Evolutionary conservation across 75 land plant genomes (phyloP).

Genomic region (Sequoiadendron giganteum): DNA sequence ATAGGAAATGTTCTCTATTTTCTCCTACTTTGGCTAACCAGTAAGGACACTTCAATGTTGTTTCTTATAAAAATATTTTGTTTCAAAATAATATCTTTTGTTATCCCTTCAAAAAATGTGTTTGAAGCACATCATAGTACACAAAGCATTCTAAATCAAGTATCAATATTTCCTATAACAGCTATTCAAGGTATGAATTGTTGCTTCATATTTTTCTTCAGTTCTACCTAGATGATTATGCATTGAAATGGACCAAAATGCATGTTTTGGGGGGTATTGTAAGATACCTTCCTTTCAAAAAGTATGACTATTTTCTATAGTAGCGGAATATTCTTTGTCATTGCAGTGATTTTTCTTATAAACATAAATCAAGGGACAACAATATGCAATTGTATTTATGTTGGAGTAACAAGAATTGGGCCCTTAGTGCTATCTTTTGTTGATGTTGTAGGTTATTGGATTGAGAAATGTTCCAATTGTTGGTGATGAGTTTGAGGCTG

Average conservation of each 20-base stretch:
- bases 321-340: neutral
- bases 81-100: neutral
- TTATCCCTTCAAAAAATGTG: neutral
- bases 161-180: neutral
- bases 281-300: neutral
- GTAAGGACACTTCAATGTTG: neutral
- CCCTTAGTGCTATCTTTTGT: neutral
- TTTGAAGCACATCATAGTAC: neutral
- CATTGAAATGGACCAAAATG: neutral
- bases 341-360: neutral
- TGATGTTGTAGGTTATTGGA: slow-evolving; percentile 74
- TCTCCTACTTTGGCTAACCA: neutral
- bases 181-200: neutral
- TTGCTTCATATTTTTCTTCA: neutral
- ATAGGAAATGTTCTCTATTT: neutral
- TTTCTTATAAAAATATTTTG: neutral
- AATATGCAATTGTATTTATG: neutral
- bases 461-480: slow-evolving; percentile 86
- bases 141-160: neutral
- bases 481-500: slow-evolving; percentile 96
- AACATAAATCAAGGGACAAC: neutral
- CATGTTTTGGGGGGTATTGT: neutral
- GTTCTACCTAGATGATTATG: neutral
- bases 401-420: neutral
- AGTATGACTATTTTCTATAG: neutral